phyloP scores from a whole-genome alignment of 2,329 filamentous ascomycete species.

The Cadophora sp. region DNA sequence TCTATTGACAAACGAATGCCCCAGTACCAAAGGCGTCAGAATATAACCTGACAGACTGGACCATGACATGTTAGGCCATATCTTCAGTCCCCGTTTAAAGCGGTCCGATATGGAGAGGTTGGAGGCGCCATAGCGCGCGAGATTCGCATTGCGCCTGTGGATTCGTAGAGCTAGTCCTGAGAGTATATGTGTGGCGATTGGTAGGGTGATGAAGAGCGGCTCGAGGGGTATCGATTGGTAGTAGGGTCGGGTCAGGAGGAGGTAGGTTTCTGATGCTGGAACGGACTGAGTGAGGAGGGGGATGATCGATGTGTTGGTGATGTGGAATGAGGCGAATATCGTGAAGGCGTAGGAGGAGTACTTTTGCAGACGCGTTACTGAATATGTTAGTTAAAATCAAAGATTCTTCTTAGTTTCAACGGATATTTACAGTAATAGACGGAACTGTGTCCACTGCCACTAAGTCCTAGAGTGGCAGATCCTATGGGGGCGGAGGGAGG shows the following conservation, averaged over 20 bases:
- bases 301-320: slow-evolving; percentile 82
- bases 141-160: slow-evolving; percentile 73
- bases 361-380: slow-evolving; percentile 79
- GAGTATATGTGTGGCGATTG: slow-evolving; percentile 76
- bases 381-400: slow-evolving; percentile 8
- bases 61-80: slow-evolving; percentile 70
- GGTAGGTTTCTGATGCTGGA: slow-evolving; percentile 78
- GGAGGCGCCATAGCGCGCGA: slow-evolving; percentile 77
- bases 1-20: slow-evolving; percentile 80
- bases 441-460: slow-evolving; percentile 67
- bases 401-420: too few relatives aligned
- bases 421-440: slow-evolving; percentile 75
- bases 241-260: slow-evolving; percentile 88
- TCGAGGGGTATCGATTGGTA: slow-evolving; percentile 87
- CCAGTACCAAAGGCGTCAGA: slow-evolving; percentile 68
- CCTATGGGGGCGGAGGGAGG: slow-evolving; percentile 50
- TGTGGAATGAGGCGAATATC: slow-evolving; percentile 77
- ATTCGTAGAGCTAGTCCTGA: slow-evolving; percentile 81
- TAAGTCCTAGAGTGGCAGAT: slow-evolving; percentile 60
- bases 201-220: slow-evolving; percentile 78
- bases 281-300: slow-evolving; percentile 78
- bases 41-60: slow-evolving; percentile 77
- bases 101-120: slow-evolving; percentile 56
- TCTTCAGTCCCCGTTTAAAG: slow-evolving; percentile 44
- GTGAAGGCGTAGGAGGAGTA: slow-evolving; percentile 89